Evolutionary conservation across 768 basidiomycete genomes (phyloP).

Genomic region (Tylopilus felleus): DNA sequence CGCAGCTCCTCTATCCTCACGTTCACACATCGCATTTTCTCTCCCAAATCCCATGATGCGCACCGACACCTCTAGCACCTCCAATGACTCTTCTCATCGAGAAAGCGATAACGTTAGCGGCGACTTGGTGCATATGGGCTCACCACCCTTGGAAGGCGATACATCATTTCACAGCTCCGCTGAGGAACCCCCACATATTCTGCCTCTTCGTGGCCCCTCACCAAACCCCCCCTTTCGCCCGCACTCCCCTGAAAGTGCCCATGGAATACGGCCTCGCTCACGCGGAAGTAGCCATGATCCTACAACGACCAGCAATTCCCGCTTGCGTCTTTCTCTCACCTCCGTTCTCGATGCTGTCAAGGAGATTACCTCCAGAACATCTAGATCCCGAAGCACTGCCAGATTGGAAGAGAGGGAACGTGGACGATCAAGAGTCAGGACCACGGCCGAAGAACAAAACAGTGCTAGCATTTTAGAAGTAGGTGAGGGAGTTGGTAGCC

Average conservation of each 20-base stretch:
- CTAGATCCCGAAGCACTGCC: conserved; percentile 29
- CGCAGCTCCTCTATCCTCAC: neutral
- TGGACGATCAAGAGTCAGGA: conserved; percentile 22
- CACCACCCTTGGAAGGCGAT: neutral
- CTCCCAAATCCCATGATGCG: neutral
- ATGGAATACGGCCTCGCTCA: neutral
- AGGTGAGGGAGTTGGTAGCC: neutral
- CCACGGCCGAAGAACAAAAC: neutral
- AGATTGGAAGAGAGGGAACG: conserved; percentile 33
- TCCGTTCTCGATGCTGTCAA: conserved; percentile 19
- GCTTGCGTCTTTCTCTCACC: conserved; percentile 17
- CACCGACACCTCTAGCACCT: conserved; percentile 8
- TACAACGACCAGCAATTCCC: conserved; percentile 9
- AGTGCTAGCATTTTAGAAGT: neutral
- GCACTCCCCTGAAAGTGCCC: conserved; percentile 3
- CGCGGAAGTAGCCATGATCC: neutral
- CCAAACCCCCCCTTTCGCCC: neutral
- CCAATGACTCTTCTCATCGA: conserved; percentile 1
- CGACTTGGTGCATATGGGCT: neutral
- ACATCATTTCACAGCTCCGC: conserved; percentile 32
- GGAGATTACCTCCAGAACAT: conserved; percentile 15
- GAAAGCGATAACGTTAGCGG: neutral
- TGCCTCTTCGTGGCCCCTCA: neutral
- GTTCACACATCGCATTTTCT: neutral
- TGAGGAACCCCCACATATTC: conserved; percentile 18